Base-by-base conservation (phyloP, 331 rosid species). In the Malus hybrid region DNA sequence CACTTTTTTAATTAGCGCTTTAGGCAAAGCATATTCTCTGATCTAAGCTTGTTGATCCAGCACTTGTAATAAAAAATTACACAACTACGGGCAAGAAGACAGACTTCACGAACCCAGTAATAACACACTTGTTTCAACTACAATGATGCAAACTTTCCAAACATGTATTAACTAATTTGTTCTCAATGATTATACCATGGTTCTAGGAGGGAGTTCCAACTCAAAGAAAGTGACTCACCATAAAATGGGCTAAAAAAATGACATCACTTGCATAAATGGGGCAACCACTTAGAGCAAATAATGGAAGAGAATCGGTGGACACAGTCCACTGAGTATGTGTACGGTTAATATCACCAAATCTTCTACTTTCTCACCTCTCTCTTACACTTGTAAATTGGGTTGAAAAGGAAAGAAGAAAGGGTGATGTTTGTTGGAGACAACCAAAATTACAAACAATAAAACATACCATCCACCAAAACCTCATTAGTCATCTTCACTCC, bases 281-380 rank as follows among this genome's bases (percentile, higher is more conserved):
- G 73, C 31, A 10, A 52, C 80, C 80, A 90, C 86, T 80, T 71
- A 18, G 50, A 79, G 72, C 71, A 64, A 60, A 80, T 80, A 77
- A 80, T 75, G 88, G 71, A 80, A 77, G 73, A 78, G 70, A 76
- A 71, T 64, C 52, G 55, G 20, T 32, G 11, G 46, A 80, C 78
- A 74, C 65, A 61, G 48, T 57, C 84, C 81, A 70, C 70, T 34
- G 76, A 46, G 42, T 70, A 73, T 65, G 77, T 77, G 82, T 42
- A 70, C 12, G 79, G 76, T 54, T 75, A 68, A 27, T 54, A 59
- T 57, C 9, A 15, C 50, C n/a, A 34, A 19, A 77, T 39, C 24
- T 64, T 12, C 31, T n/a, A 76, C 80, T 84, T 67, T 78, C 75
- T 72, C 29, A 34, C 70, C 68, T 56, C 22, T 70, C 63, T 70